Evolutionary conservation across 192 early-diverging fungal species (phyloP), one percentile per base, ranked within the genome.

Genomic region (Thamnidium elegans): DNA sequence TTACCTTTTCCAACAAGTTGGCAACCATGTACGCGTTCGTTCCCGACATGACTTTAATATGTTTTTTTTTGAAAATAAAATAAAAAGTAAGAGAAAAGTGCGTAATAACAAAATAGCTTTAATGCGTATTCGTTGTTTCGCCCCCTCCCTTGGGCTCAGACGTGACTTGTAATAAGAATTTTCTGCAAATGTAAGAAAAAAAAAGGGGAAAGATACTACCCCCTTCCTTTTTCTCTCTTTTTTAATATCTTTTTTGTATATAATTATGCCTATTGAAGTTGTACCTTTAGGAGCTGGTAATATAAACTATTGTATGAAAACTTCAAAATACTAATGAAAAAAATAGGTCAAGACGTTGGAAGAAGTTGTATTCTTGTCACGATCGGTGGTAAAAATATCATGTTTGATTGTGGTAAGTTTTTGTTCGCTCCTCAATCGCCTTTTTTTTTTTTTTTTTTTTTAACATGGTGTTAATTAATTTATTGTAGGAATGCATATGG

Each of bases 331-430:
- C 2, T 43, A 47, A 15, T 6, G 8, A 36, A 17, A 36, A 13
- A 9, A 21, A 14, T 31, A 54, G 94, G 94, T 15, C 94, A 97
- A 78, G 94, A 94, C 66, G 92, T 94, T 7, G 92, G 92, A 3
- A 75, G 92, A 71, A 89, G 86, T 51, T 94, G 92, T 50, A 84
- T 94, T 69, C 78, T 94, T 47, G 85, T 90, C 58, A 86, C 87
- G 9, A 74, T 94, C 11, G 86, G 87, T 42, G 83, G 85, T 26
- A 90, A 90, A 75, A 90, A 89, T 59, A 86, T 94, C n/a, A 92
- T 94, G 91, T 84, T 94, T 73, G 92, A 94, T 75, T 94, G 92
- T 74, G 92, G 74, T 69, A 66, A 60, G 34, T 31, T 15, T 34
- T n/a, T 5, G 17, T 20, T 42, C 11, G 19, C 7, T 30, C 11